phyloP scores from a whole-genome alignment of 176 grass and related monocot species.

The Carex myosuroides region DNA sequence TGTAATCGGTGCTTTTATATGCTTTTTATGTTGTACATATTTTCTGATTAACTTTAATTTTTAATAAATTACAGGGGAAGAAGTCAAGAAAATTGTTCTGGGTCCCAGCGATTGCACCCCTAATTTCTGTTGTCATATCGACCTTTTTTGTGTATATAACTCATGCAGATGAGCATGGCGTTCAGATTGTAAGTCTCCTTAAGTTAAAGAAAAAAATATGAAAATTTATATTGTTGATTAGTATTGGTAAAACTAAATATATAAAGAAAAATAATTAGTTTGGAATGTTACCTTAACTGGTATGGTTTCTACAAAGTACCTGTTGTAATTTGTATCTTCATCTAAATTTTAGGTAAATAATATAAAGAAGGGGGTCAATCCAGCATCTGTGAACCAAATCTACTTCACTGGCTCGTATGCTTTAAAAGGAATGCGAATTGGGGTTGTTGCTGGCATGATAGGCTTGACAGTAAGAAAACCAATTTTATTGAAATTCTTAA shows the following conservation, averaged over 20 bases:
- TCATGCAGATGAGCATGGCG: conserved; percentile 73
- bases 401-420: conserved; percentile 64
- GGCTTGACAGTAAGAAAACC: conserved; percentile 63
- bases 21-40: background rate
- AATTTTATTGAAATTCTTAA: background rate
- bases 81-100: conserved; percentile 77
- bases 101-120: conserved; percentile 80
- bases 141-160: conserved; percentile 87
- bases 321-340: background rate
- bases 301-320: background rate
- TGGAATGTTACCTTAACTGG: background rate
- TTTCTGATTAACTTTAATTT: background rate
- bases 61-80: conserved; percentile 53
- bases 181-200: conserved; percentile 84
- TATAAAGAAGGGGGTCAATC: conserved; percentile 77
- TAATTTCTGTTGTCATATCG: conserved; percentile 71
- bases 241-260: background rate
- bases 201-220: background rate
- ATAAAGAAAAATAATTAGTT: background rate
- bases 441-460: conserved; percentile 57
- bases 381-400: conserved; percentile 64
- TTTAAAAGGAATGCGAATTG: conserved; percentile 85
- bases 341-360: conserved; percentile 49
- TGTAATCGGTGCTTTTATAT: background rate
- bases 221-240: background rate